Percentiles rank a stretch among this genome's conserved stretches.
phyloP scores from a whole-genome alignment of 768 basidiomycete genomes.

The Cystofilobasidium capitatum region DNA sequence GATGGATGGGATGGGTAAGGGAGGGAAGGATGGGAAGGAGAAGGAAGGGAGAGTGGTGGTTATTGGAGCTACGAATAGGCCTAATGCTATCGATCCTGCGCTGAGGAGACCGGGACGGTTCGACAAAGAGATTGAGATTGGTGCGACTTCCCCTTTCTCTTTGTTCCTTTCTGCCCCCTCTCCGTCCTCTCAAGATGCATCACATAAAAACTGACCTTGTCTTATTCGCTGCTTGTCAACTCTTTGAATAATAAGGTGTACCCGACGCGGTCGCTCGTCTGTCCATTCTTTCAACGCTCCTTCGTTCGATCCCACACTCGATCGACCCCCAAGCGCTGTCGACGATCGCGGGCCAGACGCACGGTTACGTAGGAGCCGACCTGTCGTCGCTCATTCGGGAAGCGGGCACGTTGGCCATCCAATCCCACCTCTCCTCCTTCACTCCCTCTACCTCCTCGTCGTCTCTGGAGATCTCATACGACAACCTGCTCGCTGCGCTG shows the following conservation, averaged over 20 bases:
- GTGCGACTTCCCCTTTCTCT: slow-evolving; percentile 39
- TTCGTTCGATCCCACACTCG: slow-evolving; percentile 67
- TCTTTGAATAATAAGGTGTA: slow-evolving; percentile 59
- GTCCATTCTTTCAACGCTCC: slow-evolving; percentile 75
- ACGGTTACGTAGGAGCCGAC: slow-evolving; percentile 97
- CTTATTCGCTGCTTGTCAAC: slow-evolving; percentile 13
- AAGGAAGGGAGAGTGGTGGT: slow-evolving; percentile 60
- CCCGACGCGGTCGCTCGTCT: slow-evolving; percentile 77
- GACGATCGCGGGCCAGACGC: slow-evolving; percentile 59
- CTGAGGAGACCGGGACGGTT: slow-evolving; percentile 80
- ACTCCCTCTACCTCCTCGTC: slow-evolving; percentile 32
- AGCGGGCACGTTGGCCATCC: slow-evolving; percentile 84
- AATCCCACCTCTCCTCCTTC: slow-evolving; percentile 40
- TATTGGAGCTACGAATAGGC: slow-evolving; percentile 90
- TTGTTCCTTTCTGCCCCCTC: not conserved
- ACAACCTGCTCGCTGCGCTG: slow-evolving; percentile 62
- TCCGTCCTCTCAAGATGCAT: not conserved
- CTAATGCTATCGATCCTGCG: slow-evolving; percentile 91
- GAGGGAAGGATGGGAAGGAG: slow-evolving; percentile 47
- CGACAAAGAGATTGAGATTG: slow-evolving; percentile 92
- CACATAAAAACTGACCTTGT: too few species aligned
- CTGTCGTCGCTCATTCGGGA: slow-evolving; percentile 83
- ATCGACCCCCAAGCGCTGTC: slow-evolving; percentile 55
- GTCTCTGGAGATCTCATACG: slow-evolving; percentile 45
- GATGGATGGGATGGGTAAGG: slow-evolving; percentile 65